These are phyloP conservation scores for Phlebiopsis flavidoalba DNA, from an alignment of 768 basidiomycete genomes.

Conservation along the genomic window DNA sequence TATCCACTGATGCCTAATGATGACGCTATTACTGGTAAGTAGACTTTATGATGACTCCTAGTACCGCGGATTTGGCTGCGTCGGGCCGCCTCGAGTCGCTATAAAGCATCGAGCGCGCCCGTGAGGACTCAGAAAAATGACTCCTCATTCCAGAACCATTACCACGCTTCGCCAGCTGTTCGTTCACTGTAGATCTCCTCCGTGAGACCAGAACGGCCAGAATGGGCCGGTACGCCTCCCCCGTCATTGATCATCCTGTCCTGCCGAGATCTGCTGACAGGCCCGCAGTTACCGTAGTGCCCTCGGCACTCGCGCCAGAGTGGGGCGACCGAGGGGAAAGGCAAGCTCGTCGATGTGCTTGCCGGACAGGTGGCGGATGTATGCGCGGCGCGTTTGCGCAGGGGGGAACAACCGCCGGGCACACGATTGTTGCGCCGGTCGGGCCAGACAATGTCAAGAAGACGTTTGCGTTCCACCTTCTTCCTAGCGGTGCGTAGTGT, in stretches of 20 bases:
- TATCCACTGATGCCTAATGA: too few relatives aligned
- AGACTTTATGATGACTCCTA: too few relatives aligned
- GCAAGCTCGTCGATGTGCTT: conserved; percentile 96
- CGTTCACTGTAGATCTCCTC: background rate
- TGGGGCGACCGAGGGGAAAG: conserved; percentile 95
- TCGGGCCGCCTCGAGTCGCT: background rate
- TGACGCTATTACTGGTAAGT: too few relatives aligned
- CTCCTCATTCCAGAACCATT: background rate
- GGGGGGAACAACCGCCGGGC: conserved; percentile 99
- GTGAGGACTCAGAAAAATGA: background rate
- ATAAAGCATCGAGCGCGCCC: background rate
- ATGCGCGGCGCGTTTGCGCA: conserved; percentile 93
- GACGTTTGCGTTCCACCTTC: conserved; percentile 91
- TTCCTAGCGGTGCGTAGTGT: conserved; percentile 77
- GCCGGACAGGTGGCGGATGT: conserved; percentile 84
- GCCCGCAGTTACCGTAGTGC: conserved; percentile 62
- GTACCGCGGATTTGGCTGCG: too few relatives aligned
- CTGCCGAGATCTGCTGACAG: background rate
- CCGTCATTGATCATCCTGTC: background rate
- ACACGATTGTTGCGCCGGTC: conserved; percentile 87
- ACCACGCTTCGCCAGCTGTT: background rate
- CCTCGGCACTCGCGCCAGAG: conserved; percentile 78
- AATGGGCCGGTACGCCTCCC: conserved; percentile 11
- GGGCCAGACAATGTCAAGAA: conserved; percentile 66
- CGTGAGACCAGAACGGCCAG: background rate